These are phyloP conservation scores for Euclidium syriacum DNA, from an alignment of 345 rosid genomes.

Conservation along the genomic window DNA sequence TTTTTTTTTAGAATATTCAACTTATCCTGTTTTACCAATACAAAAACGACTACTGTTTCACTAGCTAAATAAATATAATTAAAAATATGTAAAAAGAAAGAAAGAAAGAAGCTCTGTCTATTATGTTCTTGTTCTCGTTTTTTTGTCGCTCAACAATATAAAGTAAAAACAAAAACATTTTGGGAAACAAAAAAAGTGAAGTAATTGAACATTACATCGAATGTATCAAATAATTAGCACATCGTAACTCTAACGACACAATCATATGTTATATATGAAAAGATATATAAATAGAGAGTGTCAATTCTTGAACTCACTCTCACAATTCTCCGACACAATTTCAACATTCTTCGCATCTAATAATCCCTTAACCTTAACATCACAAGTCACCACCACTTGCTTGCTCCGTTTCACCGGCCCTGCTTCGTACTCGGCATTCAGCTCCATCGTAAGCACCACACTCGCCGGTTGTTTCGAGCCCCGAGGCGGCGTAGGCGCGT, in stretches of 20 bases:
- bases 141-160: conserved; percentile 12
- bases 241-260: conserved; percentile 23
- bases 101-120: background rate
- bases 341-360: conserved; percentile 29
- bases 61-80: background rate
- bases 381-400: conserved; percentile 39
- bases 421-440: conserved; percentile 17
- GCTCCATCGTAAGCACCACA: conserved; percentile 27
- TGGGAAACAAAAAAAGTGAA: background rate
- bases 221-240: conserved; percentile 12
- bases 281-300: background rate
- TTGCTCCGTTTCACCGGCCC: conserved; percentile 31
- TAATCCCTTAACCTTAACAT: conserved; percentile 41
- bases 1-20: too few species aligned
- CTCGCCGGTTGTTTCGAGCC: conserved; percentile 23
- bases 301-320: conserved; percentile 33
- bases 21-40: too few species aligned
- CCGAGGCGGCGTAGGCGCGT: conserved; percentile 10
- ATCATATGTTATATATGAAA: background rate
- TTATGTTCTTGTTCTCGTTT: conserved; percentile 12
- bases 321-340: conserved; percentile 46
- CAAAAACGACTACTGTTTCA: too few species aligned
- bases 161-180: conserved; percentile 1
- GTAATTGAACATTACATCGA: conserved; percentile 18
- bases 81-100: background rate